Evolutionary conservation across 345 rosid species (phyloP).

Genomic region (Euphorbia peplus): DNA sequence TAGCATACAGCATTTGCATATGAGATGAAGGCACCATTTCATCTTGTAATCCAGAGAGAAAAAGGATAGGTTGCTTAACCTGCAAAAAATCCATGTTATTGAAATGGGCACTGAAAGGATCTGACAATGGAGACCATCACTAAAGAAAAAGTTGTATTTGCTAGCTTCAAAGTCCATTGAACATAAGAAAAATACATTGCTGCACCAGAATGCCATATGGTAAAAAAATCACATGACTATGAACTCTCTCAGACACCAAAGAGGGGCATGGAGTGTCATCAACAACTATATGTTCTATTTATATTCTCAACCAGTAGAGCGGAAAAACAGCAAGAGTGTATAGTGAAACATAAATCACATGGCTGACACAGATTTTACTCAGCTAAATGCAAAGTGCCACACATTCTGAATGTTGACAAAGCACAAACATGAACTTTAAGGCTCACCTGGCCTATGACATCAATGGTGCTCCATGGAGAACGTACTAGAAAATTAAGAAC

Average conservation of each 20-base stretch:
- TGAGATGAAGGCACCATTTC: conserved; percentile 97
- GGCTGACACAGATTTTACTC: not conserved
- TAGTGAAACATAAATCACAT: not conserved
- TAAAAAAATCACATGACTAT: not conserved
- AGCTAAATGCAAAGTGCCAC: conserved; percentile 2
- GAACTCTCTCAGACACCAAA: not conserved
- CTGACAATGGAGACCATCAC: not conserved
- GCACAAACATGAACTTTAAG: conserved; percentile 8
- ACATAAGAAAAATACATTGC: conserved; percentile 8
- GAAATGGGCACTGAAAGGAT: not conserved
- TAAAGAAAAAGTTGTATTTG: not conserved
- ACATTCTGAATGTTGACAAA: conserved; percentile 1
- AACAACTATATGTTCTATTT: not conserved
- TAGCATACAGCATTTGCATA: conserved; percentile 84
- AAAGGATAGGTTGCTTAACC: conserved; percentile 89
- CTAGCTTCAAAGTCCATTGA: conserved; percentile 3
- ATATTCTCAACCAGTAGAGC: not conserved
- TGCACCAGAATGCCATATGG: conserved; percentile 2
- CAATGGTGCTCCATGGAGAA: conserved; percentile 96
- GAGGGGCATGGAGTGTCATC: not conserved
- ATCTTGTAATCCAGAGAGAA: conserved; percentile 95
- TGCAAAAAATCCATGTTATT: conserved; percentile 34
- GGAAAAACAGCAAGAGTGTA: not conserved
- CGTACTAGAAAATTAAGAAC: conserved; percentile 90
- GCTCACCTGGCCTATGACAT: conserved; percentile 75